phyloP scores from a whole-genome alignment of 1,284 basidiomycete species.

The Sanghuangporus baumii region DNA sequence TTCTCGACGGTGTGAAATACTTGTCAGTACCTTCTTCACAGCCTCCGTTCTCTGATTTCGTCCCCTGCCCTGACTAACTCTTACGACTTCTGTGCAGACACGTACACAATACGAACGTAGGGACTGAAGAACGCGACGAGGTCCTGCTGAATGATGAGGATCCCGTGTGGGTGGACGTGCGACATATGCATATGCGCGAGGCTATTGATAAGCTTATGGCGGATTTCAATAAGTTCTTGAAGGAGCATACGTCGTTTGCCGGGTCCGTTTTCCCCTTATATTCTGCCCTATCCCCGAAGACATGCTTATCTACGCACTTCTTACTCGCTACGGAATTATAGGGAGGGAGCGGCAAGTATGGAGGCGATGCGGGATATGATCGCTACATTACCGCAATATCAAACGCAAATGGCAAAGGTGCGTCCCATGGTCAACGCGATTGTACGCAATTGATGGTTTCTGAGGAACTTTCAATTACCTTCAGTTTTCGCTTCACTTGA shows the following conservation, averaged over 20 bases:
- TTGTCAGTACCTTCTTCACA: conserved; percentile 47
- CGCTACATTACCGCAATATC: conserved; percentile 90
- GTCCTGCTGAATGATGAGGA: conserved; percentile 84
- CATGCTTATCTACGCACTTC: background rate
- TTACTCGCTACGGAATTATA: conserved; percentile 24
- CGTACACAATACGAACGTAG: conserved; percentile 74
- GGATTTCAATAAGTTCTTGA: conserved; percentile 91
- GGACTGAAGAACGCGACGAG: conserved; percentile 76
- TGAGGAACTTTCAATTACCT: background rate
- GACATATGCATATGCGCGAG: conserved; percentile 98
- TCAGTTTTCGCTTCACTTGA: conserved; percentile 93
- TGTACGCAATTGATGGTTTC: background rate
- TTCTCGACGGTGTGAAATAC: conserved; percentile 84
- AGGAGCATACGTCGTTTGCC: conserved; percentile 90
- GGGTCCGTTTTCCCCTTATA: conserved; percentile 42
- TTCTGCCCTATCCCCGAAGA: background rate
- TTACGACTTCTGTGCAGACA: conserved; percentile 58
- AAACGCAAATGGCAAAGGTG: conserved; percentile 92
- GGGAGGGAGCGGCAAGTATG: conserved; percentile 79
- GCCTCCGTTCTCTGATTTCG: background rate
- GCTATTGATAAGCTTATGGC: conserved; percentile 94
- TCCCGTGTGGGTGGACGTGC: conserved; percentile 85
- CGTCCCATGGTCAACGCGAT: conserved; percentile 6
- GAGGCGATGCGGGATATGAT: conserved; percentile 99
- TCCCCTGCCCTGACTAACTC: background rate